A percentile compares a stretch with the other conserved stretches of the same genome.
Conservation (phyloP, 208 protist species). For the Tritrichomonas foetus region DNA sequence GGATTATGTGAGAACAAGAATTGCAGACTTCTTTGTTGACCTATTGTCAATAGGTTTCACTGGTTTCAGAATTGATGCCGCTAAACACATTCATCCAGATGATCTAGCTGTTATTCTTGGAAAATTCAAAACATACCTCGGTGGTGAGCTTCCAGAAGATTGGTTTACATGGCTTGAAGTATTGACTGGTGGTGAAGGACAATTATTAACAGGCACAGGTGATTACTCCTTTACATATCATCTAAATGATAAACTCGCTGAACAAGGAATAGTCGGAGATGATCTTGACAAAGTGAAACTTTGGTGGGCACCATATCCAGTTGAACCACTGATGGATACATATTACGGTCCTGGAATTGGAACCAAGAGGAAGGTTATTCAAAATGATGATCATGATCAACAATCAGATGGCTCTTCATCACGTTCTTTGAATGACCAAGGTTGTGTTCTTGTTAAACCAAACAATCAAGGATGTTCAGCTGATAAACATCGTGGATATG, state of each 20-base stretch:
- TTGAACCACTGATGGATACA: conserved; percentile 42
- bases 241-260: conserved; percentile 45
- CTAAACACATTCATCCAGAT: conserved; percentile 64
- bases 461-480: not conserved
- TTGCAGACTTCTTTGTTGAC: conserved; percentile 64
- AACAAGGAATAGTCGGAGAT: conserved; percentile 46
- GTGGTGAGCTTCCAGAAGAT: conserved; percentile 59
- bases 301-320: conserved; percentile 61
- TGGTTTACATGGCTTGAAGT: conserved; percentile 64
- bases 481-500: conserved; percentile 58
- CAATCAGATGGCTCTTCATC: conserved; percentile 57
- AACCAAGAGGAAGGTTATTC: conserved; percentile 51
- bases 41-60: conserved; percentile 52
- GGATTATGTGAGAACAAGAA: conserved; percentile 62
- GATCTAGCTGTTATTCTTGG: conserved; percentile 60
- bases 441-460: conserved; percentile 57
- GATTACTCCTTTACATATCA: conserved; percentile 59
- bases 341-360: not conserved
- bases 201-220: conserved; percentile 45
- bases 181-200: conserved; percentile 61
- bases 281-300: conserved; percentile 67
- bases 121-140: conserved; percentile 57
- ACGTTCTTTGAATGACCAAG: conserved; percentile 63
- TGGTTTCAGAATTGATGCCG: conserved; percentile 60
- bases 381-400: conserved; percentile 67